Evolutionary conservation across 805 yeast genomes (phyloP), one percentile per base, ranked within the genome.

Genomic region (Kregervanrija pseudodelftensis): DNA sequence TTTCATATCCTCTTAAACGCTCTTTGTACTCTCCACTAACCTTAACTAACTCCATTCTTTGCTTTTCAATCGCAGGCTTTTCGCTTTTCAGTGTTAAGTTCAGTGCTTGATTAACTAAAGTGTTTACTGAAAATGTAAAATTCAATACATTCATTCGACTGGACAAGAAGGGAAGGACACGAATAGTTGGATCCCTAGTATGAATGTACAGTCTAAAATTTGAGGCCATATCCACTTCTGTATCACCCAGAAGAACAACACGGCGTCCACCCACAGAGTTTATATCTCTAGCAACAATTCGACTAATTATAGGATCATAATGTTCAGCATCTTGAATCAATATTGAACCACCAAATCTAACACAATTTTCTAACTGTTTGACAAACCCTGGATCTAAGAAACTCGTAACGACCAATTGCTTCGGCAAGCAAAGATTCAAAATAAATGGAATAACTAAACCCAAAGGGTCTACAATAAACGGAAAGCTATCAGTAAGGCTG

Each of bases 261-360:
- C 68, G 60, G 39, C 96, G 69, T 0, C 93, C 93, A 3, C 96
- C 96, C 30, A 80, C 69, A 30, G 70, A 67, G 30, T 72, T 71
- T 34, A 76, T 70, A 47, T 88, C 95, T 31, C 69, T 68, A 39
- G 77, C 70, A 40, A 91, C 60, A 1, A 91, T 61, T 0, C 83
- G 70, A 45, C 76, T 76, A 10, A 91, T 57, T 8, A 85, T 64
- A 0, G 96, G 95, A 58, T 91, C 91, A 56, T 76, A 80, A 51
- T 73, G 66, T 56, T 91, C 97, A 3, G 90, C 89, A 63, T 91
- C 91, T 51, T 78, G 78, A 13, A 91, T 71, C 11, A 90, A 57
- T 8, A 91, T 66, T 1, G 76, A 54, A 2, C 86, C 88, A 4
- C 98, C 97, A 69, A 90, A 90, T 50, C 93, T 68, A 28, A 90